Percentiles rank a stretch among this genome's conserved stretches.
phyloP scores from a whole-genome alignment of 2,329 filamentous ascomycete genomes.

The Macrophomina pseudophaseolina region DNA sequence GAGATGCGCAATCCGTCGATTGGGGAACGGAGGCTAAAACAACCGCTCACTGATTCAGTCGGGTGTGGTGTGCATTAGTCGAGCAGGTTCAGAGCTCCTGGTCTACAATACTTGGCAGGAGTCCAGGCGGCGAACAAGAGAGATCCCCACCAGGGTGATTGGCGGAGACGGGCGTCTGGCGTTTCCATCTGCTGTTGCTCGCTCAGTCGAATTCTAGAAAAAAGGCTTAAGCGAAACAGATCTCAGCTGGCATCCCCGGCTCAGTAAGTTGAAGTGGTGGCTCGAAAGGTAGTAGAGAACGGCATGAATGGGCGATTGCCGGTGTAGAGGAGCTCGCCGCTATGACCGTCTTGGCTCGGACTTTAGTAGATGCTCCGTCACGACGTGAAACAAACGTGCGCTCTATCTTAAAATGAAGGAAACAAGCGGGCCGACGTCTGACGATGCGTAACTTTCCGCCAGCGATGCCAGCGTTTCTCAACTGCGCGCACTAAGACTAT shows the following conservation, averaged over 20 bases:
- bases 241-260: background rate
- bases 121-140: background rate
- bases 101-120: constrained; percentile 17
- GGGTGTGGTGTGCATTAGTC: background rate
- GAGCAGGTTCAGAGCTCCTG: background rate
- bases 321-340: background rate
- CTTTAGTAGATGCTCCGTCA: background rate
- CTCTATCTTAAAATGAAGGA: background rate
- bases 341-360: background rate
- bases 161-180: background rate
- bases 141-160: background rate
- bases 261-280: background rate
- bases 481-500: no score
- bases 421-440: background rate
- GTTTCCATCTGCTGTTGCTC: background rate
- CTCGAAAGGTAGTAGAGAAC: background rate
- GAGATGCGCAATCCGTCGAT: background rate
- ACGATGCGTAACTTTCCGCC: background rate
- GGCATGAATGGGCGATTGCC: background rate
- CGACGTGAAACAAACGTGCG: background rate
- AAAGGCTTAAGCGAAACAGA: background rate
- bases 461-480: background rate
- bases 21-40: background rate
- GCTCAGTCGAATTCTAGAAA: background rate
- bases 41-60: constrained; percentile 2